A percentile compares a stretch with the other conserved stretches of the same genome.
Conservation (phyloP, 805 yeast species). For the Saccharomycopsis fibuligera region DNA sequence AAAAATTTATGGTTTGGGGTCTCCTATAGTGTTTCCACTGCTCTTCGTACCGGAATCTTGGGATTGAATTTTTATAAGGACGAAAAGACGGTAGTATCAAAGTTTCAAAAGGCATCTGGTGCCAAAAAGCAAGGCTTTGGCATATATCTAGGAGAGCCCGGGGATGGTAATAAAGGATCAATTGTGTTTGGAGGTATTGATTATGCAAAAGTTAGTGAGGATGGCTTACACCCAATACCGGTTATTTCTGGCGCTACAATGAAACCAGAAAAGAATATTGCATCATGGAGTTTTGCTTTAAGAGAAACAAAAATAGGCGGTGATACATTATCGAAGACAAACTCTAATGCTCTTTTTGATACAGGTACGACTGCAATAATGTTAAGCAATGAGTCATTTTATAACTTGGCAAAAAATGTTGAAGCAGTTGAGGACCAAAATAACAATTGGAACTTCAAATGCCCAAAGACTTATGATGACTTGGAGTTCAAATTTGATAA, state of each 20-base stretch:
- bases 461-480: not conserved
- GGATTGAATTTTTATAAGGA: not conserved
- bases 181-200: constrained; percentile 3
- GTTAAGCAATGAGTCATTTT: too few relatives aligned
- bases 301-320: not conserved
- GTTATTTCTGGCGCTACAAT: not conserved
- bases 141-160: not conserved
- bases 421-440: too few relatives aligned
- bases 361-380: not conserved
- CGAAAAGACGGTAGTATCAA: not conserved
- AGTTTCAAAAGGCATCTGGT: not conserved
- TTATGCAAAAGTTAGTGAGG: not conserved
- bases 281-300: not conserved
- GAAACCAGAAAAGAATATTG: not conserved
- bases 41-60: not conserved
- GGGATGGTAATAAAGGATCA: not conserved
- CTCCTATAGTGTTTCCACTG: not conserved
- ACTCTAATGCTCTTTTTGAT: not conserved
- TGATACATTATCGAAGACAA: too few relatives aligned
- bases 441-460: not conserved
- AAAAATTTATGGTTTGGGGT: not conserved
- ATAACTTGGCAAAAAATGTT: too few relatives aligned
- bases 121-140: not conserved
- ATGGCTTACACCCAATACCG: too few relatives aligned
- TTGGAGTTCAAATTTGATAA: not conserved